These are phyloP conservation scores for Carpinus viminea DNA, from an alignment of 306 rosid genomes.

Conservation along the genomic window DNA sequence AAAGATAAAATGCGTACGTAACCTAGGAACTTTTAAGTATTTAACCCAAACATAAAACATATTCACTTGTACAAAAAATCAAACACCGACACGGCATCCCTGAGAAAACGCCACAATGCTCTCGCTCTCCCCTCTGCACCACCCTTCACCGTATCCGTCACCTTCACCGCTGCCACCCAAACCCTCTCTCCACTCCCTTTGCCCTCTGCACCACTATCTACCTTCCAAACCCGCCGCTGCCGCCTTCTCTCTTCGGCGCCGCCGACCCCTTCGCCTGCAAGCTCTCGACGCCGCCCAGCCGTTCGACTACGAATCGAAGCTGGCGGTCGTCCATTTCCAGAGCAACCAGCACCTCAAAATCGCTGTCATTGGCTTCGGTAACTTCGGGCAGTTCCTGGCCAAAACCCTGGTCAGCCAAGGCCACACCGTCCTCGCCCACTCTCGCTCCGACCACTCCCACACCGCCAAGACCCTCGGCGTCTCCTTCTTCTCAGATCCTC, in stretches of 20 bases:
- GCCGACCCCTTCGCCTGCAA: slow-evolving; percentile 34
- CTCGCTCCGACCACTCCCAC: slow-evolving; percentile 59
- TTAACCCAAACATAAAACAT: no score
- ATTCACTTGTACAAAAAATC: no score
- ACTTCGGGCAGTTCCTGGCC: slow-evolving; percentile 84
- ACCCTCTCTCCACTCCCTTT: no score
- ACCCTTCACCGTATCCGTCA: slow-evolving; percentile 1
- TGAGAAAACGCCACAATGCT: no score
- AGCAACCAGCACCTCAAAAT: slow-evolving; percentile 57
- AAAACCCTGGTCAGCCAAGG: slow-evolving; percentile 61
- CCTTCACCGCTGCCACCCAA: background rate
- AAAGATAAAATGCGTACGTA: no score
- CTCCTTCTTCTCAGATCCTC: slow-evolving; percentile 49
- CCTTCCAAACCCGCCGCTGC: background rate
- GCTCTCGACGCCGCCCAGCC: slow-evolving; percentile 74
- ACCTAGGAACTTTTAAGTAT: no score
- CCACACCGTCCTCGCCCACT: slow-evolving; percentile 69
- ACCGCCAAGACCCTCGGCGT: slow-evolving; percentile 53
- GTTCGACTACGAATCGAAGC: slow-evolving; percentile 63
- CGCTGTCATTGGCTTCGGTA: slow-evolving; percentile 71
- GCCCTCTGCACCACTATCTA: no score
- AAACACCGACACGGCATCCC: no score
- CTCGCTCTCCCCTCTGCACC: slow-evolving; percentile 7
- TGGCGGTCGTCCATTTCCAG: slow-evolving; percentile 54
- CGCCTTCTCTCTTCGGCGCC: slow-evolving; percentile 15